A percentile compares a stretch with the other conserved stretches of the same genome.
Evolutionary conservation across 768 basidiomycete genomes (phyloP).

Genomic region (Russula emetica): DNA sequence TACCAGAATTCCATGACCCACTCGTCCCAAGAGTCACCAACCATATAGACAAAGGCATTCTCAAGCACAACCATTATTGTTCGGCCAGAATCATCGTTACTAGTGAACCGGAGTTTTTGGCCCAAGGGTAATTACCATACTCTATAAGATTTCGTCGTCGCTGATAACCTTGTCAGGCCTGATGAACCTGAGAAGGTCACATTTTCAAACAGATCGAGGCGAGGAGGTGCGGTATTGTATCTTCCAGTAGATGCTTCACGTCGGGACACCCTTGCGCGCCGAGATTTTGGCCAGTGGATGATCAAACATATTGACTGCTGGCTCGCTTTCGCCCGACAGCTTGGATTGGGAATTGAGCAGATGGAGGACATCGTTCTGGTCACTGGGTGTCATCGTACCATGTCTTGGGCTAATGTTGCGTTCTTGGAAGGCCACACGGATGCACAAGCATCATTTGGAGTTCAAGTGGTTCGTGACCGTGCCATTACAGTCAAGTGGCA

Average conservation of each 20-base stretch:
- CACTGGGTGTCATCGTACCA: neutral
- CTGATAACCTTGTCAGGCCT: neutral
- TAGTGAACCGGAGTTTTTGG: too few species aligned
- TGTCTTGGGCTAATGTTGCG: neutral
- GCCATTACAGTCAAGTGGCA: neutral
- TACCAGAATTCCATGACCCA: too few species aligned
- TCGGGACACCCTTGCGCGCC: neutral
- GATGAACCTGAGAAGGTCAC: neutral
- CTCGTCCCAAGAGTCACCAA: too few species aligned
- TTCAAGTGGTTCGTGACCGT: neutral
- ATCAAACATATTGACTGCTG: neutral
- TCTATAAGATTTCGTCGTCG: too few species aligned
- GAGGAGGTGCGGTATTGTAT: neutral
- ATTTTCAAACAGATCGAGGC: neutral
- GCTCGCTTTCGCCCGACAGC: neutral
- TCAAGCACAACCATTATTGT: too few species aligned
- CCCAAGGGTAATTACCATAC: too few species aligned
- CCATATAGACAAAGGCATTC: too few species aligned
- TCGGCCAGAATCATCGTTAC: too few species aligned
- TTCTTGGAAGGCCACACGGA: neutral
- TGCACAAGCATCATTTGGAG: neutral
- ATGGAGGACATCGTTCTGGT: neutral
- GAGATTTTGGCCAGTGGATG: slow-evolving; percentile 1
- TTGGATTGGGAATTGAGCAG: neutral
- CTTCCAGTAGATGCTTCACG: neutral